Base-by-base conservation (phyloP, 2,329 filamentous ascomycete species). In the Thermochaetoides dissita region DNA sequence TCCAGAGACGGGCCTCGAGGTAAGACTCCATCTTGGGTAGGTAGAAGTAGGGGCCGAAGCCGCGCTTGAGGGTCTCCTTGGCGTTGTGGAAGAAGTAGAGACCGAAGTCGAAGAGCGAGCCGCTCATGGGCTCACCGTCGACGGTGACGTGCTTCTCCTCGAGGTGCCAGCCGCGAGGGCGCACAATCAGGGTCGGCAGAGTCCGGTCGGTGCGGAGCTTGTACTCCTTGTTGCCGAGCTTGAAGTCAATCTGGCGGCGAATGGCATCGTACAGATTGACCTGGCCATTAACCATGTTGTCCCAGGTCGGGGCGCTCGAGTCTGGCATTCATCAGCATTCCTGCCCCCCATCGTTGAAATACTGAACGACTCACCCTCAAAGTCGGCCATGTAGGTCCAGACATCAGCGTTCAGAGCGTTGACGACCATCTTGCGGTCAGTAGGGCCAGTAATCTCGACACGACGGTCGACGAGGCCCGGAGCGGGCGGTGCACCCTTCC, bases 31-130 rank as follows among this genome's bases (percentile, higher is more conserved):
- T 88, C 78, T 95, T 95, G 57, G 88, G 86, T 38, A 95, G 79
- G 67, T 95, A 95, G 65, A 94, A 98, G 76, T 98, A 96, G 45
- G 91, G 91, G 40, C 91, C 91, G 52, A 75, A 72, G 48, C 91
- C 91, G 49, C 78, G 77, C 63, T 81, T 81, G 56, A 94, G 78
- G 39, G 89, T 74, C 72, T 95, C 86, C 57, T 80, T 72, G 50
- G 88, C 91, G 63, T 95, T 98, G 78, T 96, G 87, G 81, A 86
- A 96, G 71, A 98, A 96, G 73, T 96, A 96, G 40, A 96, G 76
- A 59, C 91, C 91, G 61, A 96, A 98, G 68, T 98, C 91, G 63
- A 96, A 96, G 46, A 98, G 76, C 49, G 79, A 76, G 45, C 82
- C 91, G 24, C 88, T 94, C 55, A 96, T 91, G 57, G 91, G 80